Conservation (phyloP, 2,329 filamentous ascomycete genomes). For the Tolypocladium ovalisporum region DNA sequence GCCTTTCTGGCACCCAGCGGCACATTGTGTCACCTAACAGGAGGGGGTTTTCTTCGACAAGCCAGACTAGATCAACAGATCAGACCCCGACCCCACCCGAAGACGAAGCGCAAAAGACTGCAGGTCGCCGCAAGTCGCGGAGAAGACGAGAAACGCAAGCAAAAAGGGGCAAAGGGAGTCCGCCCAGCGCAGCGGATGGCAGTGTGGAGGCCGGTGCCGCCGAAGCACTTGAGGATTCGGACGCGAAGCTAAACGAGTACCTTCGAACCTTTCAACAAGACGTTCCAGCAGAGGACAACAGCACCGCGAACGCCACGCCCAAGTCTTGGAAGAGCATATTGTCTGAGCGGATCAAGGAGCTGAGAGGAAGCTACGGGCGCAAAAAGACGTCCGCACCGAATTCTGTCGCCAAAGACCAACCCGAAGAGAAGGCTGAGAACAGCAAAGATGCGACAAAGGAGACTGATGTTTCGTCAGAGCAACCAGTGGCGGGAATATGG, state of each 20-base stretch:
- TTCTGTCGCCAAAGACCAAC: neutral
- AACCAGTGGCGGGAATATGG: conserved; percentile 11
- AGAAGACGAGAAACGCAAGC: neutral
- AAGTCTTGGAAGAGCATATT: neutral
- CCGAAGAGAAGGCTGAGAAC: neutral
- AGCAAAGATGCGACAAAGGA: neutral
- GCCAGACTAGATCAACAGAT: neutral
- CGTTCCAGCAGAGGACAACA: neutral
- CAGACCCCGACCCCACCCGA: neutral
- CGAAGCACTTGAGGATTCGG: neutral
- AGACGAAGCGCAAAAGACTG: neutral
- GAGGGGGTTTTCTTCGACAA: neutral
- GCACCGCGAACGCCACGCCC: neutral
- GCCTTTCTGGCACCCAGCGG: neutral
- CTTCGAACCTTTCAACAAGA: neutral
- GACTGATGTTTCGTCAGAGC: neutral
- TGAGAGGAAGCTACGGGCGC: neutral
- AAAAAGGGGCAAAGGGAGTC: neutral
- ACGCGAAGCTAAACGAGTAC: neutral
- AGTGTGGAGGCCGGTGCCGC: neutral
- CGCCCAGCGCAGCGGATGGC: neutral
- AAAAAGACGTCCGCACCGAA: neutral
- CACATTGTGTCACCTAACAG: neutral
- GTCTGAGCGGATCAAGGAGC: neutral
- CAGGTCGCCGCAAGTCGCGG: neutral